A percentile compares a stretch with the other conserved stretches of the same genome.
Evolutionary conservation across 2,329 filamentous ascomycete genomes (phyloP).

Genomic region (Fusarium napiforme): DNA sequence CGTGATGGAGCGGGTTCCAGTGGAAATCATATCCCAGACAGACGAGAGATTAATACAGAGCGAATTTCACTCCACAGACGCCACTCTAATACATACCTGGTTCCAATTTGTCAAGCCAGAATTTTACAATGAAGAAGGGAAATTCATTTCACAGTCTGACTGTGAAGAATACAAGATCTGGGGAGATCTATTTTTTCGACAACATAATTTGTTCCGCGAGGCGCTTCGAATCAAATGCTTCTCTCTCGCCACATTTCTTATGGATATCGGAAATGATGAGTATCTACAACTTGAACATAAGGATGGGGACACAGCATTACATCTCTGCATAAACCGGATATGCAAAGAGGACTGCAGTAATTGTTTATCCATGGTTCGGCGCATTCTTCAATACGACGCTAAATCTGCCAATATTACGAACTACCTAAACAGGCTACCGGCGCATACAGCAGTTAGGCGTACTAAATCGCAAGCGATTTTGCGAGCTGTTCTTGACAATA

Average conservation of each 20-base stretch:
- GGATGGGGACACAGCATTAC: fast-evolving
- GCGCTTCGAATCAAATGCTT: fast-evolving
- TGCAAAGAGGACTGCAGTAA: fast-evolving
- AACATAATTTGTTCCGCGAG: fast-evolving
- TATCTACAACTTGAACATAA: fast-evolving
- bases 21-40: fast-evolving
- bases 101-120: background rate
- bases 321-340: fast-evolving
- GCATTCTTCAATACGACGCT: background rate
- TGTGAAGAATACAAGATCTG: background rate
- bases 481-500: fast-evolving
- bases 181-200: fast-evolving
- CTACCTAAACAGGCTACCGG: fast-evolving
- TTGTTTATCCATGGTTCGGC: fast-evolving
- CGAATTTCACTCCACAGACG: fast-evolving
- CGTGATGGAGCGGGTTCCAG: too few species aligned
- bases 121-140: background rate
- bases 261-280: background rate
- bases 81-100: background rate
- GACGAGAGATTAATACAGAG: fast-evolving
- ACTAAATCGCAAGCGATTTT: fast-evolving
- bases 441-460: fast-evolving
- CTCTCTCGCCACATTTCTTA: fast-evolving
- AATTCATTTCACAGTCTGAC: fast-evolving
- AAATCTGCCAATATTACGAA: fast-evolving